phyloP scores from a whole-genome alignment of 2,329 filamentous ascomycete genomes.

The Talaromyces albobiverticillius region DNA sequence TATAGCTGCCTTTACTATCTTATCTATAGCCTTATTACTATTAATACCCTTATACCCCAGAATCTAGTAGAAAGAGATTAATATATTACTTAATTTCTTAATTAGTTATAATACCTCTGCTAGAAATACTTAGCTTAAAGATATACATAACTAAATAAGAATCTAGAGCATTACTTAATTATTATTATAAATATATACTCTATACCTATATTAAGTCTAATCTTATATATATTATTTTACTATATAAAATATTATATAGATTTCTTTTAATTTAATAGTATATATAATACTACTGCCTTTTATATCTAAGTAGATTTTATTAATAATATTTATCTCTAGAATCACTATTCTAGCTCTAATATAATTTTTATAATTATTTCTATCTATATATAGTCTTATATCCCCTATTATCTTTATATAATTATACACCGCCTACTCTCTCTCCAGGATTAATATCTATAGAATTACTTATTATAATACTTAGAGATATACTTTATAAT shows the following conservation, averaged over 20 bases:
- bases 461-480: background rate
- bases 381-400: background rate
- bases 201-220: too few species aligned
- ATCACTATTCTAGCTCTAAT: background rate
- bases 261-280: background rate
- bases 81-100: background rate
- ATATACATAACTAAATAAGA: background rate
- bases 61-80: background rate
- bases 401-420: background rate
- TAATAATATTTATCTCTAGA: background rate
- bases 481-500: background rate
- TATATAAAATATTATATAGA: background rate
- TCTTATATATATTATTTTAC: background rate
- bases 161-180: background rate
- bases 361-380: background rate
- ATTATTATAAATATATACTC: background rate
- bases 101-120: background rate
- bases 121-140: background rate
- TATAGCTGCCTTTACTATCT: background rate
- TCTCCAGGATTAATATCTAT: background rate
- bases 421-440: background rate
- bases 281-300: background rate
- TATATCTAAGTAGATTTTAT: background rate
- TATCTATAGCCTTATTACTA: background rate
- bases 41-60: background rate